These are phyloP conservation scores for Starmerella davenportii DNA, from an alignment of 805 yeast species.

Conservation along the genomic window DNA sequence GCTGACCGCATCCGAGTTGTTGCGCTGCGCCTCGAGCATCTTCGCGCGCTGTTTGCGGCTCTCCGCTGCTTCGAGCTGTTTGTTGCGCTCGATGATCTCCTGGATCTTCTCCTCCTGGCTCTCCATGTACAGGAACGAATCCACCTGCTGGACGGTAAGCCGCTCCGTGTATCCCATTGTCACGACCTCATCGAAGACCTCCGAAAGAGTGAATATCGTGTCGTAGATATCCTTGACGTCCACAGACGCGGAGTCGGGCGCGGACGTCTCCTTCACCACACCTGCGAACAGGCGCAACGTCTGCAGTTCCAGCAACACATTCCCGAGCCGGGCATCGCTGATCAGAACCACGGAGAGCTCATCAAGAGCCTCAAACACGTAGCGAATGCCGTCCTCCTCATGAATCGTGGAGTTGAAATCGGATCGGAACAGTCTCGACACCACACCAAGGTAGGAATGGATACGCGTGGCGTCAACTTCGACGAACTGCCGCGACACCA, in stretches of 20 bases:
- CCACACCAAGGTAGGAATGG: conserved; percentile 65
- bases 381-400: conserved; percentile 81
- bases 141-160: conserved; percentile 61
- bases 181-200: conserved; percentile 88
- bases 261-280: conserved; percentile 53
- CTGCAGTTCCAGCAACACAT: conserved; percentile 84
- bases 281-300: conserved; percentile 75
- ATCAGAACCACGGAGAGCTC: conserved; percentile 79
- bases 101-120: conserved; percentile 97
- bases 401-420: conserved; percentile 79
- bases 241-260: conserved; percentile 6
- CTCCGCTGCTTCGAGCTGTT: conserved; percentile 91
- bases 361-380: conserved; percentile 89
- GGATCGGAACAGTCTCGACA: conserved; percentile 60
- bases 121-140: conserved; percentile 88
- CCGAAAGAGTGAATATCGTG: conserved; percentile 70
- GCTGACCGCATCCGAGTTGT: conserved; percentile 20
- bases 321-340: conserved; percentile 70
- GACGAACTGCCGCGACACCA: conserved; percentile 78
- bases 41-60: conserved; percentile 91
- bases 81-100: conserved; percentile 90
- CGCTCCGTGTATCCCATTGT: conserved; percentile 81
- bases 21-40: conserved; percentile 44
- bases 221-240: conserved; percentile 72
- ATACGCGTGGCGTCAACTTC: conserved; percentile 73